Evolutionary conservation across 306 rosid genomes (phyloP), one percentile per base, ranked within the genome.

Genomic region (Betula pendula): DNA sequence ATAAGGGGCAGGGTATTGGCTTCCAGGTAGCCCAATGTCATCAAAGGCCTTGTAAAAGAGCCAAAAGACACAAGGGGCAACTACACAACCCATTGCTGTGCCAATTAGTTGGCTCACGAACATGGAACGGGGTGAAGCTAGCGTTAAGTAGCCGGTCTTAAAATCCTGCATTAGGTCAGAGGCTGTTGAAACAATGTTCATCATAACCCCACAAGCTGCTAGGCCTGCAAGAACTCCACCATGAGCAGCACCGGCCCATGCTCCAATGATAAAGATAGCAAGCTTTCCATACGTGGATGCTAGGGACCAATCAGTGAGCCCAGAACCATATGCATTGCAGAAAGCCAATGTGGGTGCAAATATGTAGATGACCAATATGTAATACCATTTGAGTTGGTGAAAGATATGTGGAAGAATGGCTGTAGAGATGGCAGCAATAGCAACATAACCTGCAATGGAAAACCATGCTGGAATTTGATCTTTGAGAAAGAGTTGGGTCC

Each of bases 181-280:
- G 22, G 77, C 69, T 8, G 69, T 73, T 0, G 77, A 56, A 24
- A 73, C 77, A 25, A 73, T 73, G 68, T 53, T 73, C 77, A 73
- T 73, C 69, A 73, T 73, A 3, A 73, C 77, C 13, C 77, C 77
- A 73, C 77, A 73, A 29, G 77, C 53, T 13, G 77, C 69, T 2
- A 73, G 68, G 9, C 77, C 77, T 40, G 55, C 77, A 22, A 73
- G 8, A 5, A 73, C 77, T 24, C 77, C 77, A 5, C 55, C 77
- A 43, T 56, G 68, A n/a, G 51, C 13, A 0, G 50, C 43, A 38
- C 77, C 77, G 3, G 52, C 69, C 77, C 77, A 73, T 7, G 68
- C 68, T 12, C 77, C 68, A 43, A 73, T 55, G 0, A 0, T 56
- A n/a, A 73, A 55, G 68, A 73, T 73, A 52, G 68, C 77, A 22